These are phyloP conservation scores for Leishmania amazonensis DNA, from an alignment of 208 protist species.

Conservation along the genomic window DNA sequence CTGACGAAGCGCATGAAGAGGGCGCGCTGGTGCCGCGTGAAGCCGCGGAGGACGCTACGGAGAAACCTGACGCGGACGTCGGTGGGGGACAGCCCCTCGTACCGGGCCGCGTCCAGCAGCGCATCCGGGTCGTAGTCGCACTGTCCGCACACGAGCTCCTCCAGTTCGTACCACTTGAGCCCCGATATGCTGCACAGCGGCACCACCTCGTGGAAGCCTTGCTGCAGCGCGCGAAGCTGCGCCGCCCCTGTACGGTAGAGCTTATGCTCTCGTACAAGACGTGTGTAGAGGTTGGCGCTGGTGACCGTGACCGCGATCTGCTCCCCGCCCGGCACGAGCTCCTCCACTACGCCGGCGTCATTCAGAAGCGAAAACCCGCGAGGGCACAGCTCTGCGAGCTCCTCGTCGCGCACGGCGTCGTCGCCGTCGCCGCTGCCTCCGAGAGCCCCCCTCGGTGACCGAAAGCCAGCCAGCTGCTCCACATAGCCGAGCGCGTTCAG, in stretches of 20 bases:
- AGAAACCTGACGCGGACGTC: constrained; percentile 77
- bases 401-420: constrained; percentile 29
- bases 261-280: constrained; percentile 57
- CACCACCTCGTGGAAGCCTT: constrained; percentile 91
- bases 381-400: constrained; percentile 58
- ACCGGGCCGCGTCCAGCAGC: constrained; percentile 81
- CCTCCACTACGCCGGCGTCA: constrained; percentile 46
- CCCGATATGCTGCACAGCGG: constrained; percentile 60
- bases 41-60: constrained; percentile 74
- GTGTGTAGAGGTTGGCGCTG: constrained; percentile 73
- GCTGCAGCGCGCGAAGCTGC: constrained; percentile 69
- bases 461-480: constrained; percentile 14
- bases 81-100: constrained; percentile 65
- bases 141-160: constrained; percentile 89
- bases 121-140: constrained; percentile 89
- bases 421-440: constrained; percentile 6
- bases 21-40: constrained; percentile 79
- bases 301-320: constrained; percentile 45
- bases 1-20: constrained; percentile 94
- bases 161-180: constrained; percentile 92
- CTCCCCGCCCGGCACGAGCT: constrained; percentile 67
- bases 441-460: neutral
- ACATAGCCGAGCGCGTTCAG: constrained; percentile 72
- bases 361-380: constrained; percentile 73
- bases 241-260: constrained; percentile 44